Evolutionary conservation across 2,329 filamentous ascomycete species (phyloP), one percentile per base, ranked within the genome.

Genomic region (Neurospora sp.): DNA sequence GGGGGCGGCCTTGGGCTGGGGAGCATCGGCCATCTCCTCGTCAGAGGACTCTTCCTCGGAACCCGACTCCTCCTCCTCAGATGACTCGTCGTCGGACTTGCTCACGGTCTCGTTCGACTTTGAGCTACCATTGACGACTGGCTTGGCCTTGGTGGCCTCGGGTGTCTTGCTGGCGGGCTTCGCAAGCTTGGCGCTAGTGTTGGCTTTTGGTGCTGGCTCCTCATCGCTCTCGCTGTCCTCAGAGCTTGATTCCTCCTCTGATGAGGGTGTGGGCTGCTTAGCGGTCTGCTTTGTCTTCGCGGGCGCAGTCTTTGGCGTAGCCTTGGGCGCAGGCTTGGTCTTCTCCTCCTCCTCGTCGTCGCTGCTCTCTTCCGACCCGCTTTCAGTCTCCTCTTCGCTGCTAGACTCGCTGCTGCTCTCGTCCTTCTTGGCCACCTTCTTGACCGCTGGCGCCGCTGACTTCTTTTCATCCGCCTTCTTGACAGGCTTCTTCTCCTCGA

Each of bases 11-110:
- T 71, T 73, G 10, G 79, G 76, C 28, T 74, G 71, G 2, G 28
- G 28, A 62, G 69, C 71, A 38, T 79, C 71, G 19, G 76, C 75
- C 71, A 81, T 80, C 1, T 83, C 81, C 73, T 82, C 78, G 62
- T 83, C 80, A 3, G 74, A 57, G 23, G 46, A 23, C 19, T 52
- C 77, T 71, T 73, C 72, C 15, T 75, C 75, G 33, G 66, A 66
- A 28, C 76, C 75, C 2, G 73, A 72, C 12, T 71, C 72, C 23
- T 71, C 68, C 6, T 67, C 70, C 36, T 67, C 69, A 2, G 68
- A 66, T n/a, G 23, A 66, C 17, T 69, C 66, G 66, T 65, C 68
- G 0, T 74, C 73, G 12, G 74, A 73, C 2, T 76, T 74, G 36
- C 70, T 72, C 37, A 74, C 70, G 4, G 69, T 69, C 37, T 76